phyloP scores from a whole-genome alignment of 495 filamentous ascomycete genomes.

The Chaetomidium leptoderma region DNA sequence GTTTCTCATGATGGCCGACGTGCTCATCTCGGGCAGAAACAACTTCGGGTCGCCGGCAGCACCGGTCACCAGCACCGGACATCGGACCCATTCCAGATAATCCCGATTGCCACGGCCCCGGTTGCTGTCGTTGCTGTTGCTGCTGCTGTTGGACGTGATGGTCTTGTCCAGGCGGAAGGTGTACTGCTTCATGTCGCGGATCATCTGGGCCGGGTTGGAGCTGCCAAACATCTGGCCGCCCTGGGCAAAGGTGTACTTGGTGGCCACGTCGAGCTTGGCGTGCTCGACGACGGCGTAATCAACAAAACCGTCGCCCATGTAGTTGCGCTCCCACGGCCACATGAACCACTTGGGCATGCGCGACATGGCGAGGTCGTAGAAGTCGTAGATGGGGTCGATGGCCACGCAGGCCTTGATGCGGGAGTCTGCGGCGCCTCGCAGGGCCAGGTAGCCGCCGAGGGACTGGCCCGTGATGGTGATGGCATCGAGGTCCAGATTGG shows the following conservation, averaged over 20 bases:
- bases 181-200: constrained; percentile 23
- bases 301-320: constrained; percentile 30
- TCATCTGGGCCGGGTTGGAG: constrained; percentile 24
- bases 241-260: constrained; percentile 21
- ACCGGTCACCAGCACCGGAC: constrained; percentile 31
- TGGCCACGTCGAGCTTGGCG: constrained; percentile 14
- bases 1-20: constrained; percentile 2
- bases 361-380: constrained; percentile 33
- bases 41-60: constrained; percentile 9
- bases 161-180: constrained; percentile 19
- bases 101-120: neutral
- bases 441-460: constrained; percentile 44
- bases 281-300: constrained; percentile 21
- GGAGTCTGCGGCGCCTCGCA: constrained; percentile 40
- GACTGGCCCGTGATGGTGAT: constrained; percentile 42
- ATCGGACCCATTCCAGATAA: constrained; percentile 18
- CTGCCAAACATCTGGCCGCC: constrained; percentile 12
- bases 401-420: constrained; percentile 46
- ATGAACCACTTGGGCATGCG: constrained; percentile 34
- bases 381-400: constrained; percentile 40
- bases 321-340: constrained; percentile 28
- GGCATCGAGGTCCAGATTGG: constrained; percentile 38
- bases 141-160: too few species aligned
- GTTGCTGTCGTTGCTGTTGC: too few species aligned
- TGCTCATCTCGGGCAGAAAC: constrained; percentile 12